Evolutionary conservation across 257 asterid genomes (phyloP).

Genomic region (Agastache rugosa): DNA sequence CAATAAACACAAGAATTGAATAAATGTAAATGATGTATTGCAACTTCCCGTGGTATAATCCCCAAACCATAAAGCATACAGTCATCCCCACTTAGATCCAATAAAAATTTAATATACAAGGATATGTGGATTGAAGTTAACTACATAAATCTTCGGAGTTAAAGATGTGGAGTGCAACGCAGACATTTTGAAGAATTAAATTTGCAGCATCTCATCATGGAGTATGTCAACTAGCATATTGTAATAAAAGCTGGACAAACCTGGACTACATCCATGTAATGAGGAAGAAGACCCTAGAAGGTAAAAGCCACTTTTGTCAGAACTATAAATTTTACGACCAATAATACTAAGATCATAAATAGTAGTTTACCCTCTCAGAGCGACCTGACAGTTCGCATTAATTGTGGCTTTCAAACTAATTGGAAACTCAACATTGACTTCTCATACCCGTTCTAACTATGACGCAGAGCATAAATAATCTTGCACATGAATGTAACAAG

Average conservation of each 20-base stretch:
- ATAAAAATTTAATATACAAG: slow-evolving; percentile 1
- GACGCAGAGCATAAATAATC: not conserved
- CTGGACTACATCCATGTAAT: not conserved
- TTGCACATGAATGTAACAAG: slow-evolving; percentile 8
- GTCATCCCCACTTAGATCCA: slow-evolving; percentile 9
- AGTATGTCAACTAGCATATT: slow-evolving; percentile 15
- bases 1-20: slow-evolving; percentile 12
- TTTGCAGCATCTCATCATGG: slow-evolving; percentile 18
- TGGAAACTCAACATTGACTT: slow-evolving; percentile 2
- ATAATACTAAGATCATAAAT: not conserved
- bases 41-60: slow-evolving; percentile 23
- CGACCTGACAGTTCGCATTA: not conserved
- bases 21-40: not conserved
- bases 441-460: not conserved
- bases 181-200: not conserved
- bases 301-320: not conserved
- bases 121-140: not conserved
- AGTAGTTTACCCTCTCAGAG: not conserved
- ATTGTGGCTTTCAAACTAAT: not conserved
- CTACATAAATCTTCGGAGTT: slow-evolving; percentile 18
- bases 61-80: not conserved
- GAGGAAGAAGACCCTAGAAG: not conserved
- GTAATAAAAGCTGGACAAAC: not conserved
- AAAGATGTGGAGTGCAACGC: slow-evolving; percentile 8
- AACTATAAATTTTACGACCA: slow-evolving; percentile 4